phyloP scores from a whole-genome alignment of 1,284 basidiomycete genomes.

The Pseudozyma sp. region DNA sequence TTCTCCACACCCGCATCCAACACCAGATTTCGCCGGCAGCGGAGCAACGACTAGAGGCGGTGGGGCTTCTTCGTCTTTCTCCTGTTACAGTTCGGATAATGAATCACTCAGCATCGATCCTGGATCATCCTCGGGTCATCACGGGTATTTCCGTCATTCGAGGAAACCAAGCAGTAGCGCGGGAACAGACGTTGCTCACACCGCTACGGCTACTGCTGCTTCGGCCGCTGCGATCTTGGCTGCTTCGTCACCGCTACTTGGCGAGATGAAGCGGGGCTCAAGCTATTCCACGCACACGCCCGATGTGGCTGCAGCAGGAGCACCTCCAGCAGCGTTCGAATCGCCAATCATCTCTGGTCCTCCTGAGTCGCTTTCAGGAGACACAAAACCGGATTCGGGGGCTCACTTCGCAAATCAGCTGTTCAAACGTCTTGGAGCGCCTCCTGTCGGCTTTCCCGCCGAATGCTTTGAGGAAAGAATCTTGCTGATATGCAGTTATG shows the following conservation, averaged over 20 bases:
- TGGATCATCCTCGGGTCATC: slow-evolving; percentile 16
- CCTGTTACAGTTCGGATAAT: slow-evolving; percentile 24
- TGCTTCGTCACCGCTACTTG: too few relatives aligned
- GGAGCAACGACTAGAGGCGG: background rate
- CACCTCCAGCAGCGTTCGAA: background rate
- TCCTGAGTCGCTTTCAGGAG: background rate
- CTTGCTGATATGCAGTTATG: slow-evolving; percentile 12
- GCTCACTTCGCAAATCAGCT: slow-evolving; percentile 14
- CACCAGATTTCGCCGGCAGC: too few relatives aligned
- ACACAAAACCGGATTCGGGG: background rate
- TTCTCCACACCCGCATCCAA: too few relatives aligned
- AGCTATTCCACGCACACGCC: too few relatives aligned
- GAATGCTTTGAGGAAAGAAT: slow-evolving; percentile 17
- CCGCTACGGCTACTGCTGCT: too few relatives aligned
- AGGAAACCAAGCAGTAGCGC: background rate
- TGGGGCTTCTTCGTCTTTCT: slow-evolving; percentile 3
- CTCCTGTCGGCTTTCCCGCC: slow-evolving; percentile 22
- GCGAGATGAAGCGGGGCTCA: too few relatives aligned
- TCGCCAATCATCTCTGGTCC: slow-evolving; percentile 18
- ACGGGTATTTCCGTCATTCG: too few relatives aligned
- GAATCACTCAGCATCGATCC: background rate
- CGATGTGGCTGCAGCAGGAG: too few relatives aligned
- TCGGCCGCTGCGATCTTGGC: too few relatives aligned
- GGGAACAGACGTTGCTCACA: too few relatives aligned
- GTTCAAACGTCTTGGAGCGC: slow-evolving; percentile 37